A percentile compares a stretch with the other conserved stretches of the same genome.
Evolutionary conservation across 805 yeast genomes (phyloP).

Genomic region (Hagleromyces aurorensis): DNA sequence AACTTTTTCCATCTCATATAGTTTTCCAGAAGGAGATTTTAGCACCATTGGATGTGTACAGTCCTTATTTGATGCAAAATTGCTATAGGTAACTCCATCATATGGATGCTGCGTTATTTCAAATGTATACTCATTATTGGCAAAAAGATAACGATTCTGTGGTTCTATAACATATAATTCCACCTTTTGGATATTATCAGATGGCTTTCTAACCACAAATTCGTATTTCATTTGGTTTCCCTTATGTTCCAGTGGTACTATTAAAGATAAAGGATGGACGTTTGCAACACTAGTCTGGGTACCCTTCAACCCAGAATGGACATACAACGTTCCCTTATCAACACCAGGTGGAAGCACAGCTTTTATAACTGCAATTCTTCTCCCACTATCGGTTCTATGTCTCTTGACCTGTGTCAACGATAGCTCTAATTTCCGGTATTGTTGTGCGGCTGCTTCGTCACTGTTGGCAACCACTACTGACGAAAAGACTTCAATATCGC

Average conservation of each 20-base stretch:
- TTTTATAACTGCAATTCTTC: constrained; percentile 68
- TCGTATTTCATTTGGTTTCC: constrained; percentile 54
- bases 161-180: constrained; percentile 85
- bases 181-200: constrained; percentile 56
- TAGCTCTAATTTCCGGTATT: constrained; percentile 32
- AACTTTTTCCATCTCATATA: constrained; percentile 47
- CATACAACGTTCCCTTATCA: constrained; percentile 61
- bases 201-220: constrained; percentile 66
- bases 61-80: constrained; percentile 20
- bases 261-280: constrained; percentile 61
- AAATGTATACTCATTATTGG: constrained; percentile 56
- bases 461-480: constrained; percentile 45
- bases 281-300: constrained; percentile 47
- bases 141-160: constrained; percentile 55
- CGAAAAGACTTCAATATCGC: constrained; percentile 59
- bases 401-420: constrained; percentile 76
- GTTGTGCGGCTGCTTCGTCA: constrained; percentile 12
- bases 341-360: constrained; percentile 69
- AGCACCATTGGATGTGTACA: constrained; percentile 52
- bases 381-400: constrained; percentile 39
- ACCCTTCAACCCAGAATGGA: constrained; percentile 65
- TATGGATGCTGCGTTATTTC: constrained; percentile 55
- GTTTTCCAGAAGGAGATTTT: constrained; percentile 80
- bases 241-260: constrained; percentile 65
- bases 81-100: constrained; percentile 35